Base-by-base conservation (phyloP, 306 rosid species). In the Fragaria iinumae region DNA sequence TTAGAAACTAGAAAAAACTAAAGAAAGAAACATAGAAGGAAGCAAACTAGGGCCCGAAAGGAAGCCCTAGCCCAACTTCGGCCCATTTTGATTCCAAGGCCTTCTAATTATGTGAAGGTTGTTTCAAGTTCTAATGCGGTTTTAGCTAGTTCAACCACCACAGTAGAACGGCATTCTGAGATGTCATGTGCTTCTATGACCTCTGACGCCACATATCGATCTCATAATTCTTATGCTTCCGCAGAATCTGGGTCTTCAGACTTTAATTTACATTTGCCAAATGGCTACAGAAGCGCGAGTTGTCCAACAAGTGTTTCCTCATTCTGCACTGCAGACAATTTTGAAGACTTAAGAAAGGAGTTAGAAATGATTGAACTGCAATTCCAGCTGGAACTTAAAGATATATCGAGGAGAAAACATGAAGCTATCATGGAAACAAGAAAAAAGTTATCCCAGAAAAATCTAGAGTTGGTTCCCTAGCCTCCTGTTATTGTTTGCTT, bases 301-400 rank as follows among this genome's bases (percentile, higher is more conserved):
- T 27, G 65, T 69, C 71, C 78, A 9, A 25, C n/a, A 10, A 53
- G 36, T 67, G 68, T 71, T 71, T 76, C 87, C 56, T 78, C 85
- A 32, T 23, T 48, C 17, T 76, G 39, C 60, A 76, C 70, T 8
- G 50, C 4, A 25, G 85, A 81, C 14, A 82, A 77, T 55, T 36
- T 16, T 1, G 79, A 74, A 17, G 89, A 87, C 73, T 77, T 89
- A 67, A 79, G 65, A 81, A 10, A 13, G 75, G 87, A 87, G 78
- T 63, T 89, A 72, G 85, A 83, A 72, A 57, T 44, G 78, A 89
- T 89, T 43, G 93, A 89, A 72, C 84, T 79, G 36, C 79, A 79
- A 57, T 86, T 79, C 69, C 77, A 72, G 48, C 83, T 81, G 25
- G 87, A 83, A 48, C 64, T 86, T 11, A 81, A 77, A 74, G 89